Base-by-base conservation (phyloP, 306 rosid genomes). In the Cucumis cinereus region DNA sequence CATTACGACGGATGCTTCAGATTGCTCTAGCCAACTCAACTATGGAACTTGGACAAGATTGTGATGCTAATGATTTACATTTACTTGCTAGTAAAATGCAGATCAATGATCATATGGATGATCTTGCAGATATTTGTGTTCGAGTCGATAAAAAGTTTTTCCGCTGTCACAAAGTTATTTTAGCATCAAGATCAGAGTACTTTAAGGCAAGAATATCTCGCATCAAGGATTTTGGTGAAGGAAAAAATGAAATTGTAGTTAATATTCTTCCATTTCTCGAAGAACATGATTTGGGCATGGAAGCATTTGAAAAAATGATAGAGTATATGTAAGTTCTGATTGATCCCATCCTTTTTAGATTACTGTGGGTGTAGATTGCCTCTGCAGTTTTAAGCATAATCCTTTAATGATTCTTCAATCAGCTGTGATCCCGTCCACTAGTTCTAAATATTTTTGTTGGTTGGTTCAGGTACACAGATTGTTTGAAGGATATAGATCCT, bases 111-210 rank as follows among this genome's bases (percentile, higher is more conserved):
- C 70, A 81, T 62, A 67, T 73, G 43, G 84, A 88, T 79, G 94
- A 91, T 87, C 97, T 87, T 68, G 97, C 97, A 8, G 98, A 93
- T 85, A 90, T 91, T 79, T 91, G 91, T 71, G 76, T 90, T 52
- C 86, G 80, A 84, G 90, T 93, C 16, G 94, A 86, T 78, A 70
- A 79, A 49, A 91, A 80, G 56, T 54, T 22, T 78, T 91, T 93
- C 30, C 91, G 90, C 62, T 89, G 96, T 87, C 96, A 93, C 79
- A 92, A 91, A 87, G 92, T 91, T 77, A 85, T 93, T 86, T 84
- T 93, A 60, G 97, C 98, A 71, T 91, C 98, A 26, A 88, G 98
- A 71, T 93, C 97, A 15, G 98, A 93, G 77, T 93, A 93, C 85
- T 91, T 91, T 58, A 91, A 83, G 84, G 96, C 98, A 78, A 91